Evolutionary conservation across 2,329 filamentous ascomycete species (phyloP).

Genomic region (Neonectria hederae): DNA sequence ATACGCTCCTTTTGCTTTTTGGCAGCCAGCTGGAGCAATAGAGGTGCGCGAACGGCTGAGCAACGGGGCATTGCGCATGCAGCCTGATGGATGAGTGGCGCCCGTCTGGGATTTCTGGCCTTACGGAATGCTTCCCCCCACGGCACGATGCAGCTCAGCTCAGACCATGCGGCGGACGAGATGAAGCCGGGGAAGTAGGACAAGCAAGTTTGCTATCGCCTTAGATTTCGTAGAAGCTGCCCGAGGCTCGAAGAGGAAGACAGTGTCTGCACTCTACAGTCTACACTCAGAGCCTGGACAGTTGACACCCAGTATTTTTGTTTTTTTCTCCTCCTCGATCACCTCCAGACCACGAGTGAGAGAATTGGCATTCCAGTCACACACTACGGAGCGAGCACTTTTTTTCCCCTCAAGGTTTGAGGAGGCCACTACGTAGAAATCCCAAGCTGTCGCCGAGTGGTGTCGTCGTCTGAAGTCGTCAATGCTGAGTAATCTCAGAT

Average conservation of each 20-base stretch:
- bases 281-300: neutral
- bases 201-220: neutral
- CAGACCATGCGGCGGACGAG: neutral
- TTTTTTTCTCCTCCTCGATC: neutral
- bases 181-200: neutral
- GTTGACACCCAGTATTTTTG: too few relatives aligned
- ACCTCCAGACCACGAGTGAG: neutral
- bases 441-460: neutral
- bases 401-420: neutral
- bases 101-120: neutral
- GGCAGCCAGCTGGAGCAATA: neutral
- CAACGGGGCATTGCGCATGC: neutral
- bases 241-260: neutral
- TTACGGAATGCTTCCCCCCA: neutral
- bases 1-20: neutral
- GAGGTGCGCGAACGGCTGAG: neutral
- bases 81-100: neutral
- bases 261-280: neutral
- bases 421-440: neutral
- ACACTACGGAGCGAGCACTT: neutral
- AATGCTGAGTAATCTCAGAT: slow-evolving; percentile 20
- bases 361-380: neutral
- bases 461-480: slow-evolving; percentile 7
- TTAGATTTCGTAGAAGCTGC: neutral
- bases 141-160: neutral